These are phyloP conservation scores for Podaxis carcinomalis DNA, from an alignment of 768 basidiomycete genomes.

Conservation along the genomic window DNA sequence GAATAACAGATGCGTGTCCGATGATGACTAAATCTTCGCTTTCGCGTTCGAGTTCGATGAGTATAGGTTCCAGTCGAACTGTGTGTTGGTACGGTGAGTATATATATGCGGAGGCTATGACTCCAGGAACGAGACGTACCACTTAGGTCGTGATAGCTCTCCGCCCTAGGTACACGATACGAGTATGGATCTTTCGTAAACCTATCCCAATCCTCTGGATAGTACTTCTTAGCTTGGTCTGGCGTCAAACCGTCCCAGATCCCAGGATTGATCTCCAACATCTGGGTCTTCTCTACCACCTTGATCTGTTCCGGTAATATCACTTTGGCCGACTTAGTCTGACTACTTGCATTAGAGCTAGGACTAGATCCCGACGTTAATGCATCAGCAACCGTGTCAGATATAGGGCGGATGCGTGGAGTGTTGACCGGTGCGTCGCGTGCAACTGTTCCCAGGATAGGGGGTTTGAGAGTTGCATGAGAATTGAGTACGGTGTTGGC, in stretches of 20 bases:
- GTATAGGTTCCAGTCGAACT: slow-evolving; percentile 91
- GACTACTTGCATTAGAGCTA: not conserved
- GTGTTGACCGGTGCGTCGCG: slow-evolving; percentile 7
- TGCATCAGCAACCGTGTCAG: not conserved
- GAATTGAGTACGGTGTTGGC: not conserved
- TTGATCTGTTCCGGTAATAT: slow-evolving; percentile 40
- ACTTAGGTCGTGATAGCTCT: slow-evolving; percentile 95
- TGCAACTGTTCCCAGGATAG: not conserved
- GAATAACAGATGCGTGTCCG: slow-evolving; percentile 95
- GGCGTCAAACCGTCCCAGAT: slow-evolving; percentile 96
- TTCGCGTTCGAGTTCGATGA: slow-evolving; percentile 92
- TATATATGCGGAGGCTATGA: not conserved
- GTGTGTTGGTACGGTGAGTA: not conserved
- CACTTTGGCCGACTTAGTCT: not conserved
- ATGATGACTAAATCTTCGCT: slow-evolving; percentile 95
- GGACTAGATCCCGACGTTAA: not conserved
- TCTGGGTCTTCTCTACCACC: slow-evolving; percentile 92
- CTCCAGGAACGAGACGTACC: slow-evolving; percentile 34
- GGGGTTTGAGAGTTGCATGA: not conserved
- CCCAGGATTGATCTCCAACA: slow-evolving; percentile 97
- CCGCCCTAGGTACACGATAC: slow-evolving; percentile 88
- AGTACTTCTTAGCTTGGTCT: slow-evolving; percentile 83
- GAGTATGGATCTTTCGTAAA: slow-evolving; percentile 92
- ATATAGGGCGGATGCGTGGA: not conserved
- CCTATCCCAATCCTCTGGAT: slow-evolving; percentile 91